Evolutionary conservation across 164 flowering plant genomes (phyloP).

Genomic region (Saururus chinensis): DNA sequence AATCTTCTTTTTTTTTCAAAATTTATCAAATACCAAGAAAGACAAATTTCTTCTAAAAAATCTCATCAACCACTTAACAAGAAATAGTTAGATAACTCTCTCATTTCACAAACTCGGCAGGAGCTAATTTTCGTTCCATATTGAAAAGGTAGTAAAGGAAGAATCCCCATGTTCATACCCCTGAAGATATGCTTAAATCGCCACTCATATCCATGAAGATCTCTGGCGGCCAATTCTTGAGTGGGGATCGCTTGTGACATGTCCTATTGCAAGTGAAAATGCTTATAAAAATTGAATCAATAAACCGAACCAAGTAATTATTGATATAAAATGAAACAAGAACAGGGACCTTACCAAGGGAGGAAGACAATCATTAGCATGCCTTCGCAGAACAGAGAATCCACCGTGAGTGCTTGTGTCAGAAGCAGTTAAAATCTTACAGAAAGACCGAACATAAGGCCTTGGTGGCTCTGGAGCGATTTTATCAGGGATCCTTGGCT

Average conservation of each 20-base stretch:
- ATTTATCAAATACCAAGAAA: too few species aligned
- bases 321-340: not conserved
- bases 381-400: conserved; percentile 84
- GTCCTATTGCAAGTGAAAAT: conserved; percentile 28
- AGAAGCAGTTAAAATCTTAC: conserved; percentile 86
- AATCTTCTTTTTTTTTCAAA: too few species aligned
- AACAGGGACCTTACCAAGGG: conserved; percentile 38
- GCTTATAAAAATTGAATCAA: not conserved
- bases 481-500: conserved; percentile 55
- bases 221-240: conserved; percentile 71
- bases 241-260: conserved; percentile 63
- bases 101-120: not conserved
- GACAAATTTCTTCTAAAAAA: too few species aligned
- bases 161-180: conserved; percentile 27
- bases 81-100: not conserved
- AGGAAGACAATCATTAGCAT: conserved; percentile 89
- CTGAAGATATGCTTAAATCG: conserved; percentile 79
- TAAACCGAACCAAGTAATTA: not conserved
- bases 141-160: not conserved
- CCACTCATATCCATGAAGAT: conserved; percentile 84
- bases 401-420: conserved; percentile 99
- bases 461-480: conserved; percentile 30
- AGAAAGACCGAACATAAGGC: conserved; percentile 53
- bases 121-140: not conserved
- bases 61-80: not conserved